Evolutionary conservation across 2,329 filamentous ascomycete species (phyloP).

Genomic region (Chaetomium globosum): DNA sequence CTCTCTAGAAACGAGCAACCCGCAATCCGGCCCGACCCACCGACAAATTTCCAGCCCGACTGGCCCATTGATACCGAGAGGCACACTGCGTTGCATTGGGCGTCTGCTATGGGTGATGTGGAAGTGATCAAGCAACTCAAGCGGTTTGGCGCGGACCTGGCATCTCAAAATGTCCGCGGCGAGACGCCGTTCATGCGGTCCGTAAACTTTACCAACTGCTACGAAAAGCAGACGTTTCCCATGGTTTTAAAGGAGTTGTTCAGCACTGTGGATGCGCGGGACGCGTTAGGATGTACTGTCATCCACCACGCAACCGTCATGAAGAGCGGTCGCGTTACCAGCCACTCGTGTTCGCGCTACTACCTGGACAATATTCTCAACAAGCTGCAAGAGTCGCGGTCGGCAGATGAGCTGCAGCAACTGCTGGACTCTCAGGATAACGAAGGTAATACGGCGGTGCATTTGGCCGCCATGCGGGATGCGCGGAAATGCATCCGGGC

Average conservation of each 20-base stretch:
- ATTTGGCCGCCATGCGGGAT: slow-evolving; percentile 75
- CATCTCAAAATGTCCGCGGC: slow-evolving; percentile 69
- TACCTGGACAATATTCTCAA: slow-evolving; percentile 92
- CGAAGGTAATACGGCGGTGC: slow-evolving; percentile 83
- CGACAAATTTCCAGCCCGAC: slow-evolving; percentile 83
- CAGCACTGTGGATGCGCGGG: slow-evolving; percentile 76
- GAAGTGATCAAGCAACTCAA: slow-evolving; percentile 88
- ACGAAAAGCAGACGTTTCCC: slow-evolving; percentile 88
- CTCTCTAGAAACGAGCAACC: slow-evolving; percentile 77
- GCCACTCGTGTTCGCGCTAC: slow-evolving; percentile 86
- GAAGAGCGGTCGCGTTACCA: slow-evolving; percentile 77
- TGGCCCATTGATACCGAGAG: slow-evolving; percentile 90
- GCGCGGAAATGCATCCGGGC: slow-evolving; percentile 87
- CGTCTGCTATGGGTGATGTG: slow-evolving; percentile 93
- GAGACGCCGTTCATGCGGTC: slow-evolving; percentile 95
- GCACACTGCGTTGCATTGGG: slow-evolving; percentile 95
- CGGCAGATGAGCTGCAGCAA: slow-evolving; percentile 73
- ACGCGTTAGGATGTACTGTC: slow-evolving; percentile 81
- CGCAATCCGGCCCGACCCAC: slow-evolving; percentile 74
- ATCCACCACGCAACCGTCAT: slow-evolving; percentile 94
- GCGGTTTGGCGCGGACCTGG: slow-evolving; percentile 73
- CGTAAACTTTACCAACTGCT: slow-evolving; percentile 96
- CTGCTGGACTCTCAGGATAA: slow-evolving; percentile 81
- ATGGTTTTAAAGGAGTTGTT: slow-evolving; percentile 80
- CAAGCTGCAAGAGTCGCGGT: slow-evolving; percentile 76